phyloP scores from a whole-genome alignment of 2,329 filamentous ascomycete species.

The Aspergillus eucalypticola region DNA sequence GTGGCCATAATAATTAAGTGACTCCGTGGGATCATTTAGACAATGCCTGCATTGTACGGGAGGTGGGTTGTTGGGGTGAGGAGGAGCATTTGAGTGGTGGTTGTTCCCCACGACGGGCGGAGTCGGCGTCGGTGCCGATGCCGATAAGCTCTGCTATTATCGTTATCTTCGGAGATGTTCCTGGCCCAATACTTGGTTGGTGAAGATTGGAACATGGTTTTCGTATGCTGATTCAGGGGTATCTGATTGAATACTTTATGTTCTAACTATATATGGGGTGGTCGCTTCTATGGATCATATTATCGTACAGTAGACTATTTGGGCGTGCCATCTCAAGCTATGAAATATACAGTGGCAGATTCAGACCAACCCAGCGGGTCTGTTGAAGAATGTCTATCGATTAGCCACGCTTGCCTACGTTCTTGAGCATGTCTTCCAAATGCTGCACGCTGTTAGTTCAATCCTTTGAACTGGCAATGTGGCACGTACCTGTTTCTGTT shows the following conservation, averaged over 20 bases:
- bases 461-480: not conserved
- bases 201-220: too few species aligned
- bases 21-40: not conserved
- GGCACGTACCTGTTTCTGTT: conserved; percentile 61
- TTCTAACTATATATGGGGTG: too few species aligned
- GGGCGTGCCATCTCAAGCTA: too few species aligned
- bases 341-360: not conserved
- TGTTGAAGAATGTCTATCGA: not conserved
- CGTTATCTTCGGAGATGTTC: not conserved
- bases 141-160: not conserved
- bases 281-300: too few species aligned
- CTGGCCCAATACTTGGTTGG: not conserved
- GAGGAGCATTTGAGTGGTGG: not conserved
- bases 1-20: conserved; percentile 15
- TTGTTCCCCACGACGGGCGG: conserved; percentile 1
- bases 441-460: conserved; percentile 32
- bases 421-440: conserved; percentile 44
- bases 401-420: conserved; percentile 32
- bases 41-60: not conserved
- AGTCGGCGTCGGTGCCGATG: conserved; percentile 17
- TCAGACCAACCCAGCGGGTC: not conserved
- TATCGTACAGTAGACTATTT: not conserved
- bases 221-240: too few species aligned
- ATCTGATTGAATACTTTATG: too few species aligned
- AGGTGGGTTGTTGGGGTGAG: not conserved